phyloP scores from a whole-genome alignment of 192 early-diverging fungal species.

The Diversispora epigaea region DNA sequence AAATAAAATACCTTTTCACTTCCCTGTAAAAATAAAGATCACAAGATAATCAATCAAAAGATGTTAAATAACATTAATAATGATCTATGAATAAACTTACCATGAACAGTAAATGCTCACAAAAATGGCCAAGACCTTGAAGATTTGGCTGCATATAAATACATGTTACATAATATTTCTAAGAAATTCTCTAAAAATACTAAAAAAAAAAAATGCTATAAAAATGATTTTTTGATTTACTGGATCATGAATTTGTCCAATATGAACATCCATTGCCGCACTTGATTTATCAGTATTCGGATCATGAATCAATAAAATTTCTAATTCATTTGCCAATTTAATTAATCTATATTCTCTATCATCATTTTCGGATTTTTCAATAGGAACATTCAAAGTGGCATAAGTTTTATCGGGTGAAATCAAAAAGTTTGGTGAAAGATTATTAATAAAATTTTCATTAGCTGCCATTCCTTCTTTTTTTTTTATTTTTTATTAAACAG shows the following conservation, averaged over 20 bases:
- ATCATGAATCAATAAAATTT: conserved; percentile 59
- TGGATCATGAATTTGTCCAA: conserved; percentile 77
- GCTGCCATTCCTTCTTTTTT: no score
- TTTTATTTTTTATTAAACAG: no score
- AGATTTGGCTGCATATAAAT: conserved; percentile 51
- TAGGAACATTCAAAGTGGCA: conserved; percentile 32
- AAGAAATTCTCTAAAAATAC: neutral
- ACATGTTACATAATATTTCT: neutral
- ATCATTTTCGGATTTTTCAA: conserved; percentile 60
- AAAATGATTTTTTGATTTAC: conserved; percentile 40
- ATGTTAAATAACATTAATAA: neutral
- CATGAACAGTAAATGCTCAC: conserved; percentile 76
- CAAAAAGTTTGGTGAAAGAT: conserved; percentile 27
- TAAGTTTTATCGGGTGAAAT: conserved; percentile 31
- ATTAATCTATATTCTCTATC: conserved; percentile 58
- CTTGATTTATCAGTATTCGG: conserved; percentile 56
- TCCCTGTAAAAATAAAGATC: neutral
- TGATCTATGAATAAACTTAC: conserved; percentile 42
- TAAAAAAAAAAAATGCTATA: neutral
- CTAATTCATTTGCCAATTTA: conserved; percentile 55
- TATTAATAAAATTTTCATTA: neutral
- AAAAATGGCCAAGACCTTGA: conserved; percentile 82
- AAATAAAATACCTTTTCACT: conserved; percentile 1
- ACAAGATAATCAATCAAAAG: neutral
- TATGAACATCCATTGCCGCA: conserved; percentile 74